Percentiles rank a stretch among this genome's conserved stretches.
Evolutionary conservation across 2,329 filamentous ascomycete genomes (phyloP).

Genomic region (Stemphylium beticola): DNA sequence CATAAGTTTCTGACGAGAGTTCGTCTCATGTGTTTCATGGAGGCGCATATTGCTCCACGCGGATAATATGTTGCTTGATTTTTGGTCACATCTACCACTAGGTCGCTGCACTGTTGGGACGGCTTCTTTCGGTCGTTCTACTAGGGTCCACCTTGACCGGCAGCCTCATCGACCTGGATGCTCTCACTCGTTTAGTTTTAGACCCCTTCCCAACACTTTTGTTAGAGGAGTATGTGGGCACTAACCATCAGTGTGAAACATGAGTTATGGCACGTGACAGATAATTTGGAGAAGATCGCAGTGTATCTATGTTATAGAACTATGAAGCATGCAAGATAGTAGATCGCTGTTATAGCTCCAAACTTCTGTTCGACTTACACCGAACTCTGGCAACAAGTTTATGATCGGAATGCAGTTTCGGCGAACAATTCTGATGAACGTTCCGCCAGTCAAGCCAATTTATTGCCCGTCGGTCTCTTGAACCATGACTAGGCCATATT

Average conservation of each 20-base stretch:
- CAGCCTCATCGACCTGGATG: constrained; percentile 1
- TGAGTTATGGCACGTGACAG: background rate
- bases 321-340: background rate
- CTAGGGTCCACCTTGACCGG: constrained; percentile 10
- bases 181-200: background rate
- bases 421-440: background rate
- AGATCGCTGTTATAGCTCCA: constrained; percentile 3
- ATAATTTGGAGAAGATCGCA: no score
- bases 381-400: background rate
- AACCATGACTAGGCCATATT: background rate
- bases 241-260: background rate
- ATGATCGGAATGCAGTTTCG: background rate
- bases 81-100: background rate
- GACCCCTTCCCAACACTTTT: background rate
- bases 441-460: no score
- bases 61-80: background rate
- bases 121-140: background rate
- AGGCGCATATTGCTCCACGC: constrained; percentile 2
- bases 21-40: constrained; percentile 14
- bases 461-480: background rate
- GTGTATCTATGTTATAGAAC: no score
- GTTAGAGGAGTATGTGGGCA: background rate
- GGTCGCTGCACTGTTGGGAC: background rate
- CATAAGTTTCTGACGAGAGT: constrained; percentile 2
- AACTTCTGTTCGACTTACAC: background rate